Evolutionary conservation across 2,329 filamentous ascomycete genomes (phyloP).

Genomic region (Stemphylium beticola): DNA sequence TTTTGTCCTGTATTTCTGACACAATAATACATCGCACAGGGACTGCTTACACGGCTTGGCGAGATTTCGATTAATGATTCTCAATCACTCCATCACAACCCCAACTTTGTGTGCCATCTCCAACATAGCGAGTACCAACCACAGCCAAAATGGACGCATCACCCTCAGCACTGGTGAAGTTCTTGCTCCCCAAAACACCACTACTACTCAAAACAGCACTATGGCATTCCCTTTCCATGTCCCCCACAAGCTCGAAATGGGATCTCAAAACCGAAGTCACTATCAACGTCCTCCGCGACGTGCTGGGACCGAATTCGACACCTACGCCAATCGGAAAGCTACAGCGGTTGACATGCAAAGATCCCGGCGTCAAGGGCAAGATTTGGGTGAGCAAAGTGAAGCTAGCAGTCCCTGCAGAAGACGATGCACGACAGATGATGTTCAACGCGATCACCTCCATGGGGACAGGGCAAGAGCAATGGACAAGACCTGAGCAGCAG

Average conservation of each 20-base stretch:
- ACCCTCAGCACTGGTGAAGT: slow-evolving; percentile 41
- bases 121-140: neutral
- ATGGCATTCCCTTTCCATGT: slow-evolving; percentile 69
- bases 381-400: slow-evolving; percentile 81
- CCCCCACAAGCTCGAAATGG: slow-evolving; percentile 75
- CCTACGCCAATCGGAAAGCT: slow-evolving; percentile 37
- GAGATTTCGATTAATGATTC: no score
- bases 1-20: neutral
- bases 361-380: slow-evolving; percentile 74
- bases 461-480: slow-evolving; percentile 46
- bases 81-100: no score
- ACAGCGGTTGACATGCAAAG: slow-evolving; percentile 68
- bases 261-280: slow-evolving; percentile 77
- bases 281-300: slow-evolving; percentile 70
- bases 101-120: no score
- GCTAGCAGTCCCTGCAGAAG: slow-evolving; percentile 64
- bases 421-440: slow-evolving; percentile 61
- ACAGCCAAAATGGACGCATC: slow-evolving; percentile 41
- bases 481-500: slow-evolving; percentile 57
- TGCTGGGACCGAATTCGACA: slow-evolving; percentile 38
- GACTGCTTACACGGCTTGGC: no score
- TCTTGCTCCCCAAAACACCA: slow-evolving; percentile 57
- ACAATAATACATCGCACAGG: neutral
- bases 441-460: slow-evolving; percentile 64
- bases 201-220: slow-evolving; percentile 67